Evolutionary conservation across 306 rosid genomes (phyloP), one percentile per base, ranked within the genome.

Genomic region (Prosopis cineraria): DNA sequence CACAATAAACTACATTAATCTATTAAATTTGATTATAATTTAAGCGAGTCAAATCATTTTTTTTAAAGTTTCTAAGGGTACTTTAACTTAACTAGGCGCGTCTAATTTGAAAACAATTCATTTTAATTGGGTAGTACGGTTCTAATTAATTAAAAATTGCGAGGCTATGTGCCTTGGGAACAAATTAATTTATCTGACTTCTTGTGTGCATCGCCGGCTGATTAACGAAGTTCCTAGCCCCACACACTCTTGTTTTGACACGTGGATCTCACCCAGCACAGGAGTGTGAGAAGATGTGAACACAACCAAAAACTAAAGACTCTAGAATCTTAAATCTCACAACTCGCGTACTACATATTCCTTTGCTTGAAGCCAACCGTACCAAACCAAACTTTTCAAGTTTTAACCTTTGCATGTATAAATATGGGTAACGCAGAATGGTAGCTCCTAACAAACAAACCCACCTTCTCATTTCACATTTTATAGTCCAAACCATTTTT

Each of bases 181-280:
- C 13, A 29, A 7, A 58, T 58, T 58, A 4, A 58, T 58, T 58
- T 58, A 36, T 9, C 44, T 4, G 4, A 36, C 45, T 65, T 55
- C 3, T 45, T 72, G 74, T 5, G 77, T 56, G 69, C 33, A 60
- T 45, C 50, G 75, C 64, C 75, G 86, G 83, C 87, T 84, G 9
- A 52, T 52, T 2, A 83, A 59, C 52, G n/a, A 71, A 77, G 52
- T 65, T 65, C 24, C 29, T 63, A 22, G 39, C 43, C 43, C 70
- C 47, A 37, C 70, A 65, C 17, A 5, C 70, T n/a, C n/a, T 64
- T 44, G 74, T 80, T 50, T 73, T 73, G 83, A 77, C 91, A 81
- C 87, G 87, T 85, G 89, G 80, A 77, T 1, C 59, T 44, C 82
- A 36, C 74, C 16, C 13, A 65, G 53, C 44, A 41, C 59, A 25